A percentile compares a stretch with the other conserved stretches of the same genome.
Evolutionary conservation across 2,329 filamentous ascomycete genomes (phyloP).

Genomic region (Penicillium oxalicum): DNA sequence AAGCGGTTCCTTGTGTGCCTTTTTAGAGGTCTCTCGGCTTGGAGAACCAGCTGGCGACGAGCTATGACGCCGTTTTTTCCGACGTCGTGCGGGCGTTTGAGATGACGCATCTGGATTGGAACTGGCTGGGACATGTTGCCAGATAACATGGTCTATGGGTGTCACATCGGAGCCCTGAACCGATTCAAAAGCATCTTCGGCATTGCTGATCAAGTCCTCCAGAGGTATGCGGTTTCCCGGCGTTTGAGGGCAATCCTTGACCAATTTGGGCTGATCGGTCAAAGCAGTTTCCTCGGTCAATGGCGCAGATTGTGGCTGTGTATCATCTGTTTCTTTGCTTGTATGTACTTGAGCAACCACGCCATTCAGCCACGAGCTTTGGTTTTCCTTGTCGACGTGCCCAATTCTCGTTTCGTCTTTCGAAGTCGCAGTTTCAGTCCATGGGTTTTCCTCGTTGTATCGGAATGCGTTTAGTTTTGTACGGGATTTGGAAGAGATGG

Average conservation of each 20-base stretch:
- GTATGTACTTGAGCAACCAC: slow-evolving; percentile 24
- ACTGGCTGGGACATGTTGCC: slow-evolving; percentile 47
- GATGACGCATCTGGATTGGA: slow-evolving; percentile 42
- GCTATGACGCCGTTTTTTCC: slow-evolving; percentile 64
- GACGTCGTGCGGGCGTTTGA: slow-evolving; percentile 42
- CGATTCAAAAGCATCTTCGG: slow-evolving; percentile 50
- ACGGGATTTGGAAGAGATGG: slow-evolving; percentile 49
- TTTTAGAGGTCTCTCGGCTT: slow-evolving; percentile 37
- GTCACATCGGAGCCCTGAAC: slow-evolving; percentile 46
- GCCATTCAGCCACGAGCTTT: slow-evolving; percentile 32
- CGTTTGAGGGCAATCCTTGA: slow-evolving; percentile 49
- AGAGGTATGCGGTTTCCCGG: slow-evolving; percentile 54
- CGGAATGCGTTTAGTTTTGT: slow-evolving; percentile 52
- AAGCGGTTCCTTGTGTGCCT: slow-evolving; percentile 40
- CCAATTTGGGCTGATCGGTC: slow-evolving; percentile 21
- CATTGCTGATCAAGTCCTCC: slow-evolving; percentile 56
- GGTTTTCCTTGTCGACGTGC: slow-evolving; percentile 44
- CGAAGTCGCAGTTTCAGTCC: slow-evolving; percentile 12
- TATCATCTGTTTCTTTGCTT: slow-evolving; percentile 14
- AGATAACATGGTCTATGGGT: slow-evolving; percentile 56
- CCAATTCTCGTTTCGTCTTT: slow-evolving; percentile 21
- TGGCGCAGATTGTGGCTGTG: slow-evolving; percentile 14
- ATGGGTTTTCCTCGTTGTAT: slow-evolving; percentile 36
- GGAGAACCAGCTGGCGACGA: slow-evolving; percentile 69
- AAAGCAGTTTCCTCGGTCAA: slow-evolving; percentile 18